These are phyloP conservation scores for Hygrophorus russula DNA, from an alignment of 768 basidiomycete genomes.

Conservation along the genomic window DNA sequence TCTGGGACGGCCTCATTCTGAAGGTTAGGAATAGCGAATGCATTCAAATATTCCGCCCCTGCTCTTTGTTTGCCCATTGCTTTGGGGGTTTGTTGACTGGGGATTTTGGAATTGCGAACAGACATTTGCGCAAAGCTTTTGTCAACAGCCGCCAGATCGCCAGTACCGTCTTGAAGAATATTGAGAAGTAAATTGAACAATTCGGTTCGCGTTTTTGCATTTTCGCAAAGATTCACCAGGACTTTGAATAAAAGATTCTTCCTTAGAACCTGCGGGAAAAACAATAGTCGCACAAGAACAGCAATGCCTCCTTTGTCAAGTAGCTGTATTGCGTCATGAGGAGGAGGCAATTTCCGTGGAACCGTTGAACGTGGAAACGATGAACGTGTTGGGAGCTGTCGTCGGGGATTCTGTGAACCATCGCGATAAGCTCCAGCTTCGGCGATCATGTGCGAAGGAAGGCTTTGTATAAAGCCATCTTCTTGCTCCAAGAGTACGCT, in stretches of 20 bases:
- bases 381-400: slow-evolving; percentile 20
- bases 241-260: slow-evolving; percentile 82
- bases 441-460: slow-evolving; percentile 80
- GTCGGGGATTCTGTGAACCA: slow-evolving; percentile 23
- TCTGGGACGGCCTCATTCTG: slow-evolving; percentile 83
- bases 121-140: slow-evolving; percentile 91
- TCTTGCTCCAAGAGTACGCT: slow-evolving; percentile 87
- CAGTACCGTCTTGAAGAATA: slow-evolving; percentile 90
- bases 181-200: slow-evolving; percentile 90
- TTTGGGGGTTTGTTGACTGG: slow-evolving; percentile 32
- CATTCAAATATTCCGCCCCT: slow-evolving; percentile 37
- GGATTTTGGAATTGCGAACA: slow-evolving; percentile 44
- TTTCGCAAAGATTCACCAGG: slow-evolving; percentile 93
- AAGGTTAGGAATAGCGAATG: slow-evolving; percentile 36
- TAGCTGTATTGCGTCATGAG: slow-evolving; percentile 86
- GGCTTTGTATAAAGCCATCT: slow-evolving; percentile 68
- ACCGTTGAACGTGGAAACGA: slow-evolving; percentile 17
- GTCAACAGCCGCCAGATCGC: slow-evolving; percentile 85
- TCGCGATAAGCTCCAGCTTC: slow-evolving; percentile 72
- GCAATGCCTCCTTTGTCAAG: slow-evolving; percentile 87
- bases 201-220: slow-evolving; percentile 81
- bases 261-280: slow-evolving; percentile 89
- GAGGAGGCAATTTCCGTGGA: slow-evolving; percentile 38
- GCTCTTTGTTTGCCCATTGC: slow-evolving; percentile 61
- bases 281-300: slow-evolving; percentile 81